Conservation (phyloP, 257 asterid genomes). For the Misopates orontium region DNA sequence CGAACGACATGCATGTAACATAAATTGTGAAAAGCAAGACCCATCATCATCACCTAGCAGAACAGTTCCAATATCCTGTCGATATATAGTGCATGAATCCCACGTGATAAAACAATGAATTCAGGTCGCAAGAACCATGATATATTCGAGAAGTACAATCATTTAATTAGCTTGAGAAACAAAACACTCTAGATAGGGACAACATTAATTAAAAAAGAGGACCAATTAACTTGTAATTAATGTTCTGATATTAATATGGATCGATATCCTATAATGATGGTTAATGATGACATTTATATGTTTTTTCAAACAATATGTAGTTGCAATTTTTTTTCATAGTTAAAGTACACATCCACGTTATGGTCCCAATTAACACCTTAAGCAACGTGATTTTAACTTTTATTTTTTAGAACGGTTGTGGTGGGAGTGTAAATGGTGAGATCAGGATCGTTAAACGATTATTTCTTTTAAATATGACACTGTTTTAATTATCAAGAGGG, state of each 20-base stretch:
- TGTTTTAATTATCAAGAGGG: too few species aligned
- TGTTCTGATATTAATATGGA: constrained; percentile 17
- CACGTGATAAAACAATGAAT: too few species aligned
- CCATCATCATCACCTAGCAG: too few species aligned
- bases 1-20: too few species aligned
- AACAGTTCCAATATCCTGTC: too few species aligned
- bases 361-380: constrained; percentile 20
- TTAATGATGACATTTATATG: constrained; percentile 31
- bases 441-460: too few species aligned
- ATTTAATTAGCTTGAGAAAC: neutral
- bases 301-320: constrained; percentile 12
- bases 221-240: neutral
- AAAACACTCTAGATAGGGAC: constrained; percentile 10
- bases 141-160: too few species aligned
- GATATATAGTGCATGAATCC: too few species aligned
- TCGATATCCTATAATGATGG: constrained; percentile 38
- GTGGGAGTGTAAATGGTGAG: too few species aligned
- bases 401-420: neutral
- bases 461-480: too few species aligned
- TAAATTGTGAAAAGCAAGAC: too few species aligned
- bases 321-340: constrained; percentile 16
- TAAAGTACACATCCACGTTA: neutral
- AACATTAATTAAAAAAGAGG: constrained; percentile 9
- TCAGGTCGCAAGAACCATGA: too few species aligned
- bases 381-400: neutral